Conservation (phyloP, 495 filamentous ascomycete genomes). For the Echria macrotheca region DNA sequence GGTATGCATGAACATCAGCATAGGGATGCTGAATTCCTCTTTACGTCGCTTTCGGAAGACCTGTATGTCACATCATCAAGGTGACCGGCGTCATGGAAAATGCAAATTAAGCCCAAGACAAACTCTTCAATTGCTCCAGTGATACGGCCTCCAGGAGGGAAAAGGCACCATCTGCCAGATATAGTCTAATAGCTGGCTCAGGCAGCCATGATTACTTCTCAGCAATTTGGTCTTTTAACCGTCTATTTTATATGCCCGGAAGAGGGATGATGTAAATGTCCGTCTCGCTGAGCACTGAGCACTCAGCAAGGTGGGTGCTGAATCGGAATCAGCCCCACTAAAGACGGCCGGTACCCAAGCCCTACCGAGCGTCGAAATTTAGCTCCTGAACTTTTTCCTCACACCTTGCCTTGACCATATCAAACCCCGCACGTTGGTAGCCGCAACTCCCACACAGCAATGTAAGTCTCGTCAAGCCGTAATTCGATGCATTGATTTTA, state of each 20-base stretch:
- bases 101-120: constrained; percentile 32
- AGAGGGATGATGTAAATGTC: not conserved
- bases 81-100: constrained; percentile 43
- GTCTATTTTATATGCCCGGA: not conserved
- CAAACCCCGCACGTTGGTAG: constrained; percentile 27
- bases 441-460: constrained; percentile 25
- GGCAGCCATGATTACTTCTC: too few species aligned
- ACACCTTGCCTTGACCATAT: constrained; percentile 23
- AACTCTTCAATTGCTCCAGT: not conserved
- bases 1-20: constrained; percentile 46
- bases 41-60: constrained; percentile 48
- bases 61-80: constrained; percentile 45
- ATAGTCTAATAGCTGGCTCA: too few species aligned
- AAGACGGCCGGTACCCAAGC: too few species aligned
- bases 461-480: constrained; percentile 29
- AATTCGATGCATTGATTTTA: too few species aligned
- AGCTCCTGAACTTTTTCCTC: constrained; percentile 28
- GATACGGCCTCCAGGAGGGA: not conserved
- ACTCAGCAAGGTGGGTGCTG: too few species aligned
- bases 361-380: constrained; percentile 30
- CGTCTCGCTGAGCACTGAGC: too few species aligned
- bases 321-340: too few species aligned
- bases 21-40: constrained; percentile 43
- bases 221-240: not conserved
- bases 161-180: too few species aligned